A percentile compares a stretch with the other conserved stretches of the same genome.
Conservation (phyloP, 768 basidiomycete genomes). For the Mycena indigotica region DNA sequence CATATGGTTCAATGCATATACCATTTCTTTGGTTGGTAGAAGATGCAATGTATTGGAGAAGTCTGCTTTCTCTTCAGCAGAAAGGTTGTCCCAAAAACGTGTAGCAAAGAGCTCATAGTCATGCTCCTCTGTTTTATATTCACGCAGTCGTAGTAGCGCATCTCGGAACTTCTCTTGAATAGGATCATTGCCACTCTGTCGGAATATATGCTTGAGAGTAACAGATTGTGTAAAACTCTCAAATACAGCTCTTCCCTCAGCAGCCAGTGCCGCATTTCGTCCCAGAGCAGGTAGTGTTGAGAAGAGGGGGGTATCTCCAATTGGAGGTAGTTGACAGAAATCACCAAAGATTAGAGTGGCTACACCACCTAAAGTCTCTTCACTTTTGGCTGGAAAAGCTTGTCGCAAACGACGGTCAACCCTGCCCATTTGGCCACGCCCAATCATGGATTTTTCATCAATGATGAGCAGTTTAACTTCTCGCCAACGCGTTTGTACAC, state of each 20-base stretch:
- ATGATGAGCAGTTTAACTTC: constrained; percentile 23
- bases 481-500: constrained; percentile 23
- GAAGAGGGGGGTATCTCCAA: constrained; percentile 27
- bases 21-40: constrained; percentile 10
- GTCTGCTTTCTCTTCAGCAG: neutral
- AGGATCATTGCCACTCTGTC: neutral
- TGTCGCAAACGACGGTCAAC: constrained; percentile 23
- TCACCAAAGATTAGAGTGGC: constrained; percentile 29
- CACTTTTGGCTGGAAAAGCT: constrained; percentile 6
- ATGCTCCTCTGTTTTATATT: neutral
- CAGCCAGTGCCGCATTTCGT: neutral
- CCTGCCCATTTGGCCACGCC: constrained; percentile 19
- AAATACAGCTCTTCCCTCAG: constrained; percentile 7
- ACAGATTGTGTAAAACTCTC: constrained; percentile 8
- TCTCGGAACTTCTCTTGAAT: constrained; percentile 1
- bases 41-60: constrained; percentile 6
- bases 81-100: constrained; percentile 4
- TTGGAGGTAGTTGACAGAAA: constrained; percentile 33
- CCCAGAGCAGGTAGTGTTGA: constrained; percentile 2
- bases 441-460: constrained; percentile 34
- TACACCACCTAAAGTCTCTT: constrained; percentile 23
- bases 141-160: constrained; percentile 3
- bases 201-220: constrained; percentile 6
- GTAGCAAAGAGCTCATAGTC: neutral
- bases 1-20: neutral